These are phyloP conservation scores for Cordyceps militaris DNA, from an alignment of 2,329 filamentous ascomycete genomes.

Conservation along the genomic window DNA sequence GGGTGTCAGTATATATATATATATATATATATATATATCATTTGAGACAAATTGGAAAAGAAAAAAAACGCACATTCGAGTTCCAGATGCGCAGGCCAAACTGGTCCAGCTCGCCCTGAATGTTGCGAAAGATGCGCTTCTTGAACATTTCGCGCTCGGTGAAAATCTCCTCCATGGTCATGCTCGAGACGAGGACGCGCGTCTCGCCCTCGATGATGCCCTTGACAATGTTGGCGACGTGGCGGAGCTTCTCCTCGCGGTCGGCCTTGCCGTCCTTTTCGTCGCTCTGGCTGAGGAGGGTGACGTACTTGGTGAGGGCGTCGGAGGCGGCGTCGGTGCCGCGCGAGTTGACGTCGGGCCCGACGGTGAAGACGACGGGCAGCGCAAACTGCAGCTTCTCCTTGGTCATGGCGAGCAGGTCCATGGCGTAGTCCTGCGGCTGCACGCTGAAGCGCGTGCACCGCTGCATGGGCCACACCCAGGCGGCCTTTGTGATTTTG, in stretches of 20 bases:
- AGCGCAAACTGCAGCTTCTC: conserved; percentile 80
- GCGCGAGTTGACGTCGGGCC: conserved; percentile 62
- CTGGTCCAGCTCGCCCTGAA: conserved; percentile 71
- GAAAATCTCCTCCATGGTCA: conserved; percentile 93
- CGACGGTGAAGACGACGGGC: conserved; percentile 80
- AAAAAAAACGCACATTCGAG: conserved; percentile 44
- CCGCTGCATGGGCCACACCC: conserved; percentile 65
- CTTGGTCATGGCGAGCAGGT: conserved; percentile 79
- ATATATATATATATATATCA: no score
- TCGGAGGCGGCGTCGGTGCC: conserved; percentile 35
- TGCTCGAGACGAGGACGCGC: conserved; percentile 71
- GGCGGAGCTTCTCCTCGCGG: conserved; percentile 34
- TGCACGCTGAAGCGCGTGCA: conserved; percentile 57
- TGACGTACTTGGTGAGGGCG: conserved; percentile 16
- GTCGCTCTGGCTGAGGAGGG: conserved; percentile 20
- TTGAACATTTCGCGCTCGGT: conserved; percentile 72
- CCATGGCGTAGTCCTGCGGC: conserved; percentile 76
- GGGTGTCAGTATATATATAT: neutral
- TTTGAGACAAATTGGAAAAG: neutral
- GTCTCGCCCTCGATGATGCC: conserved; percentile 88
- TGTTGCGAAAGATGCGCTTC: conserved; percentile 64
- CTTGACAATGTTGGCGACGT: conserved; percentile 80
- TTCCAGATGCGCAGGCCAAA: conserved; percentile 71
- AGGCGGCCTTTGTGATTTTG: conserved; percentile 70
- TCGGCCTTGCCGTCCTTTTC: conserved; percentile 37